Percentiles rank a stretch among this genome's conserved stretches.
These are phyloP conservation scores for Diplodia mutila DNA, from an alignment of 2,329 filamentous ascomycete species.

Conservation along the genomic window DNA sequence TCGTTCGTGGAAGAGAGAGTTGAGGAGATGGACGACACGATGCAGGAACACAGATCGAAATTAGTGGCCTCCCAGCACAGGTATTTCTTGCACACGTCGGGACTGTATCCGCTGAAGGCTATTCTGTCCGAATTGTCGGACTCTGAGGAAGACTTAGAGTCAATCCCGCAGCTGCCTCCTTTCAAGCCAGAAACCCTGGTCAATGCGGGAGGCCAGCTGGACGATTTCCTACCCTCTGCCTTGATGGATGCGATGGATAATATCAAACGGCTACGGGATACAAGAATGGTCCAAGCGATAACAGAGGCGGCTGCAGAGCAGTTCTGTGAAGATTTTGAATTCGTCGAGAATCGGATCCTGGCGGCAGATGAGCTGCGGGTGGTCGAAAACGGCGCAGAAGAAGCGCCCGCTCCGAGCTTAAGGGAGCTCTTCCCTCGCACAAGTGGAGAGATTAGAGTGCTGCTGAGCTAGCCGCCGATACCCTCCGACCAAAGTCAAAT, in stretches of 20 bases:
- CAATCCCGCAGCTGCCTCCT: constrained; percentile 57
- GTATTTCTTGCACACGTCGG: constrained; percentile 76
- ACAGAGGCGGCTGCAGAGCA: constrained; percentile 80
- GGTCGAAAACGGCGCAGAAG: constrained; percentile 43
- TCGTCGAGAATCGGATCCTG: constrained; percentile 64
- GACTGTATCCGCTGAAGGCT: constrained; percentile 66
- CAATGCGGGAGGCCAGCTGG: constrained; percentile 73
- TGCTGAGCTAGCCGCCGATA: constrained; percentile 57
- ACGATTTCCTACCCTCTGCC: constrained; percentile 90
- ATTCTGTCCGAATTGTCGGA: constrained; percentile 55
- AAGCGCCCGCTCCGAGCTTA: constrained; percentile 46
- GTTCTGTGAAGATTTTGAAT: constrained; percentile 85
- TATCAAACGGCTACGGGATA: constrained; percentile 72
- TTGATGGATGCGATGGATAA: constrained; percentile 90
- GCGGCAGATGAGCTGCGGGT: constrained; percentile 59
- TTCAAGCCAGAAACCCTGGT: constrained; percentile 66
- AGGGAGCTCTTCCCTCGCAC: constrained; percentile 66
- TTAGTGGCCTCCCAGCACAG: constrained; percentile 70
- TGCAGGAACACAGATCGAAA: constrained; percentile 59
- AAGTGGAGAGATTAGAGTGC: constrained; percentile 64
- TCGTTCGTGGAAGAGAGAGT: constrained; percentile 65
- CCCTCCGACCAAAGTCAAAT: neutral
- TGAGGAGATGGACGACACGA: constrained; percentile 59
- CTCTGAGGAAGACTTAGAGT: constrained; percentile 55
- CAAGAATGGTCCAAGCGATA: constrained; percentile 71